phyloP scores from a whole-genome alignment of 805 yeast species.

The Starmerella potacharoeniae region DNA sequence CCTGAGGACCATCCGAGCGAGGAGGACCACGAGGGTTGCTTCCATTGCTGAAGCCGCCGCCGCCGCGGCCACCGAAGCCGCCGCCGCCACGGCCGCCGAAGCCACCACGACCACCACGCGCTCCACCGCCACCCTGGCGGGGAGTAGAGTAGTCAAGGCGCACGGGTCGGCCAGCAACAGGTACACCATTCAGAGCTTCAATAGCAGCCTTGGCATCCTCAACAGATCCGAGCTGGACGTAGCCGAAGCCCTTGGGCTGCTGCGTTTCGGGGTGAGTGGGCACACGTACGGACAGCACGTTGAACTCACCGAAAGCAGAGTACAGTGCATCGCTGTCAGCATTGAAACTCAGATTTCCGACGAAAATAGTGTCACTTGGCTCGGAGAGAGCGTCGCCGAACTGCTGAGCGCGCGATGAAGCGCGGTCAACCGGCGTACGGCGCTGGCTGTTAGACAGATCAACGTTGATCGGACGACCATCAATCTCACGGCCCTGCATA shows the following conservation, averaged over 20 bases:
- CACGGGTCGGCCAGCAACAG: constrained; percentile 82
- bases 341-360: constrained; percentile 91
- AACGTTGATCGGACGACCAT: constrained; percentile 90
- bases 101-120: constrained; percentile 1
- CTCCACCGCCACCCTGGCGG: constrained; percentile 40
- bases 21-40: constrained; percentile 11
- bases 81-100: constrained; percentile 20
- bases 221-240: constrained; percentile 76
- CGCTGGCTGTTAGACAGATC: constrained; percentile 82
- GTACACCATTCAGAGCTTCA: constrained; percentile 77
- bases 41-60: constrained; percentile 8
- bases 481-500: constrained; percentile 88
- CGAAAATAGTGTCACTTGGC: constrained; percentile 91
- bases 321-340: constrained; percentile 70
- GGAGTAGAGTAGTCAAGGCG: constrained; percentile 94
- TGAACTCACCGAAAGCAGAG: constrained; percentile 57
- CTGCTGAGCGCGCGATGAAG: constrained; percentile 69
- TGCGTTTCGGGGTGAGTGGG: constrained; percentile 99
- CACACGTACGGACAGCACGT: constrained; percentile 77
- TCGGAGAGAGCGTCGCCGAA: constrained; percentile 84
- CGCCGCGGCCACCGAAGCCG: constrained; percentile 22
- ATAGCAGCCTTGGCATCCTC: constrained; percentile 88
- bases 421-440: constrained; percentile 39
- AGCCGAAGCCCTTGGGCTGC: constrained; percentile 98
- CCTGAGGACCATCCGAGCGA: constrained; percentile 17